Percentiles rank a stretch among this genome's conserved stretches.
Evolutionary conservation across 2,329 filamentous ascomycete species (phyloP).

Genomic region (Aureobasidium namibiae): DNA sequence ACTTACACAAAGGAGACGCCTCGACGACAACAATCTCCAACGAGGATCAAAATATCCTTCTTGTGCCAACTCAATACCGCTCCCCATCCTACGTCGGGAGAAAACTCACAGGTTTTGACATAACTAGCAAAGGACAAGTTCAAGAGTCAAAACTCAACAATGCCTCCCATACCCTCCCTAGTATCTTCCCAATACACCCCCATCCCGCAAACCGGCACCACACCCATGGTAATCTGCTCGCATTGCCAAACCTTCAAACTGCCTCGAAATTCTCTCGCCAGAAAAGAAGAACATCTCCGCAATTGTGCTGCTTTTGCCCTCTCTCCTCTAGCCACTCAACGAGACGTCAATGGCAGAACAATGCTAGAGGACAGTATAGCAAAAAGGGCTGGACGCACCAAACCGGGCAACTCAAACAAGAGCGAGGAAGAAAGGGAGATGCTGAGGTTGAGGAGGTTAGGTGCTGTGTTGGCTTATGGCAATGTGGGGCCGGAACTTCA

Average conservation of each 20-base stretch:
- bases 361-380: background rate
- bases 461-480: background rate
- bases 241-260: background rate
- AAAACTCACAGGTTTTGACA: too few species aligned
- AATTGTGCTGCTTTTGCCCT: background rate
- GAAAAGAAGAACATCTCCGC: slow-evolving; percentile 3
- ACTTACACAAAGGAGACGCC: too few species aligned
- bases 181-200: background rate
- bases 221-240: background rate
- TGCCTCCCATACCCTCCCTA: background rate
- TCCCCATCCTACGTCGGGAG: too few species aligned
- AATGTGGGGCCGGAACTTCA: background rate
- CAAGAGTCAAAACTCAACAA: background rate
- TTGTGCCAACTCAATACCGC: too few species aligned
- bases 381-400: background rate
- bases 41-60: too few species aligned
- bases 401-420: background rate
- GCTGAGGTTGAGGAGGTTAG: background rate
- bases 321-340: background rate
- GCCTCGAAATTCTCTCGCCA: background rate
- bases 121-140: background rate
- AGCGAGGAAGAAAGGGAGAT: background rate
- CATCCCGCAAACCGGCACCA: background rate
- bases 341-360: background rate
- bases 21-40: too few species aligned